A percentile compares a stretch with the other conserved stretches of the same genome.
Conservation (phyloP, 495 filamentous ascomycete species). For the Annulohypoxylon bovei region DNA sequence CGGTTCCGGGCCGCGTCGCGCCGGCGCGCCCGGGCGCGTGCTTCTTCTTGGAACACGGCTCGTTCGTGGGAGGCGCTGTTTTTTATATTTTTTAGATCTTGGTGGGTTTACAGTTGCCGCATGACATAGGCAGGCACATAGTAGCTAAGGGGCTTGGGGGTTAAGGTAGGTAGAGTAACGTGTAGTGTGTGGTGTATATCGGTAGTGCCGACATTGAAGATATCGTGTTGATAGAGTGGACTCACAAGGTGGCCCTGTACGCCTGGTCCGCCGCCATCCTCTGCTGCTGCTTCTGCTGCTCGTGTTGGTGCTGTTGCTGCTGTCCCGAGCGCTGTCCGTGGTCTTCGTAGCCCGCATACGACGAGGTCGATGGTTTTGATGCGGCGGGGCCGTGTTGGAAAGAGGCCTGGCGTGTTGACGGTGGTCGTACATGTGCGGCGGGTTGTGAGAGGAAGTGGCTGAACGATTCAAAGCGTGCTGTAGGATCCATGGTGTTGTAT, state of each 20-base stretch:
- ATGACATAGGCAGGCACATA: no score
- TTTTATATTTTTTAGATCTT: not conserved
- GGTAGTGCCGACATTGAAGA: not conserved
- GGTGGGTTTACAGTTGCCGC: not conserved
- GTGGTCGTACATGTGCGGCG: conserved; percentile 1
- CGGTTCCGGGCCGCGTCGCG: conserved; percentile 37
- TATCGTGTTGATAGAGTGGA: not conserved
- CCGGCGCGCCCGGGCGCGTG: conserved; percentile 24
- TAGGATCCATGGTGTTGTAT: conserved; percentile 13
- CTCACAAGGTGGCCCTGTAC: conserved; percentile 35
- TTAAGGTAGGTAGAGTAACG: not conserved
- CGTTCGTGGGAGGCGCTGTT: conserved; percentile 39
- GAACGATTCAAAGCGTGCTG: not conserved
- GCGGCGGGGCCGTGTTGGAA: not conserved
- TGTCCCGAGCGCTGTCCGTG: not conserved
- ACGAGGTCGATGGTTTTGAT: not conserved
- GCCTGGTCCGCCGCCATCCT: conserved; percentile 30
- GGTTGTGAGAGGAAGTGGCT: conserved; percentile 12
- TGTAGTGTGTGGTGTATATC: not conserved
- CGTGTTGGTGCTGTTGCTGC: conserved; percentile 5
- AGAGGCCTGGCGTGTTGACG: conserved; percentile 17
- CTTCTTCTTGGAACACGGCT: conserved; percentile 39
- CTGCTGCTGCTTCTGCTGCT: conserved; percentile 16
- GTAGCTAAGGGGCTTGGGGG: no score
- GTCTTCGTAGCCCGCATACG: conserved; percentile 6